A percentile compares a stretch with the other conserved stretches of the same genome.
phyloP scores from a whole-genome alignment of 2,329 filamentous ascomycete genomes.

The Alternaria gaisen region DNA sequence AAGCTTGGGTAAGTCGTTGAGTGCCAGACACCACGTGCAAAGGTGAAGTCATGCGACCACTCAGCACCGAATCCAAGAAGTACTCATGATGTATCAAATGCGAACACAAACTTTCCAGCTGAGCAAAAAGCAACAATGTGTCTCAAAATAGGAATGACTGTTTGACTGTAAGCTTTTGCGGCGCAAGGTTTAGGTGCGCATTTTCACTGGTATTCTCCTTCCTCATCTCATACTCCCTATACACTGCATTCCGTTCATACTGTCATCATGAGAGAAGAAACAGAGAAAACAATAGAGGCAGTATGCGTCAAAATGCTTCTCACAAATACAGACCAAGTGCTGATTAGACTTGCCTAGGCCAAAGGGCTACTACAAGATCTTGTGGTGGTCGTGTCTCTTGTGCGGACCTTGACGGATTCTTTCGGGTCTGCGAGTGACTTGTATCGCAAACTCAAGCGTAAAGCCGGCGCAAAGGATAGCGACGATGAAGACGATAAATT shows the following conservation, averaged over 20 bases:
- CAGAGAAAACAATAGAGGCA: conserved; percentile 25
- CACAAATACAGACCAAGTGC: neutral
- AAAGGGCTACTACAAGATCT: conserved; percentile 37
- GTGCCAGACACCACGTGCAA: conserved; percentile 13
- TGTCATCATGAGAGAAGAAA: conserved; percentile 27
- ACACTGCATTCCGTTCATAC: neutral
- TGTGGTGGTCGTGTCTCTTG: conserved; percentile 43
- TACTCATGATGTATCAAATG: conserved; percentile 16
- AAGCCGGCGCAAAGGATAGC: conserved; percentile 20
- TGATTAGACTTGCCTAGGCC: conserved; percentile 26
- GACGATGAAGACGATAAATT: conserved; percentile 22
- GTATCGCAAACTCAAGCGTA: conserved; percentile 42
- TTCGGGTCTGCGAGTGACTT: conserved; percentile 44
- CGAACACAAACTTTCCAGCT: conserved; percentile 19
- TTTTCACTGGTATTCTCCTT: neutral
- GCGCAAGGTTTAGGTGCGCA: conserved; percentile 9
- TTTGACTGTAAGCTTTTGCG: conserved; percentile 12
- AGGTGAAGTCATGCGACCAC: conserved; percentile 13
- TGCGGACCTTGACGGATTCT: conserved; percentile 38
- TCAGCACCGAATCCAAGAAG: conserved; percentile 1
- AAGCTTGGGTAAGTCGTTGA: conserved; percentile 2
- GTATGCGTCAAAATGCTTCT: conserved; percentile 8
- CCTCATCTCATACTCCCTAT: neutral
- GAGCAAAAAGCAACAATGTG: conserved; percentile 11
- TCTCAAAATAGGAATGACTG: conserved; percentile 16